Evolutionary conservation across 306 rosid species (phyloP).

Genomic region (Pterocarpus santalinus): DNA sequence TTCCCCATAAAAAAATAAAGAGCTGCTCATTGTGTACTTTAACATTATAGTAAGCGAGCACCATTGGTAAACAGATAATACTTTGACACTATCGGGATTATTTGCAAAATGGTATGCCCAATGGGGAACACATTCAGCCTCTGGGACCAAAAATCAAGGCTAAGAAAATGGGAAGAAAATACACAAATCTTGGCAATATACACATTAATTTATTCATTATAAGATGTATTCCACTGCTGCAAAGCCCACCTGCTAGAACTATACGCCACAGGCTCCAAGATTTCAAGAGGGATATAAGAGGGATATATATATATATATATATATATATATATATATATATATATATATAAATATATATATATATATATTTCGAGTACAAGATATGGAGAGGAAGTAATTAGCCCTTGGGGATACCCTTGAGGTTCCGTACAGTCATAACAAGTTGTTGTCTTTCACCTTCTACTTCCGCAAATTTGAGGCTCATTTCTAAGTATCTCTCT

Average conservation of each 20-base stretch:
- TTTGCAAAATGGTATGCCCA: conserved; percentile 44
- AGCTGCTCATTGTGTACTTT: conserved; percentile 29
- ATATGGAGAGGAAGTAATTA: conserved; percentile 45
- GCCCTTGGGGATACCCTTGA: conserved; percentile 68
- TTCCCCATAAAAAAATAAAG: neutral
- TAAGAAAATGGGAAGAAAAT: conserved; percentile 1
- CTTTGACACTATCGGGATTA: conserved; percentile 28
- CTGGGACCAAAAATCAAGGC: conserved; percentile 14
- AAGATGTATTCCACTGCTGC: conserved; percentile 43
- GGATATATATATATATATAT: too few relatives aligned
- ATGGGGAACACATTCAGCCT: conserved; percentile 44
- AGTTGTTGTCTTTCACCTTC: conserved; percentile 99
- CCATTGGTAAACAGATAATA: conserved; percentile 30
- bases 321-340: too few relatives aligned
- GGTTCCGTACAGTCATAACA: conserved; percentile 87
- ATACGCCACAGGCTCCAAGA: conserved; percentile 54
- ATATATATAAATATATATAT: too few relatives aligned
- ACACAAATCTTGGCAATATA: conserved; percentile 52
- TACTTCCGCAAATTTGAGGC: conserved; percentile 96
- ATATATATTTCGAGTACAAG: neutral
- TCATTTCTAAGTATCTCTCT: conserved; percentile 96
- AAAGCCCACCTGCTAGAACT: conserved; percentile 54
- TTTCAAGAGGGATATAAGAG: neutral
- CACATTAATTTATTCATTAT: conserved; percentile 68
- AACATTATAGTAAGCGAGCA: conserved; percentile 37